Base-by-base conservation (phyloP, 441 rosid genomes). In the Gossypium trilobum region DNA sequence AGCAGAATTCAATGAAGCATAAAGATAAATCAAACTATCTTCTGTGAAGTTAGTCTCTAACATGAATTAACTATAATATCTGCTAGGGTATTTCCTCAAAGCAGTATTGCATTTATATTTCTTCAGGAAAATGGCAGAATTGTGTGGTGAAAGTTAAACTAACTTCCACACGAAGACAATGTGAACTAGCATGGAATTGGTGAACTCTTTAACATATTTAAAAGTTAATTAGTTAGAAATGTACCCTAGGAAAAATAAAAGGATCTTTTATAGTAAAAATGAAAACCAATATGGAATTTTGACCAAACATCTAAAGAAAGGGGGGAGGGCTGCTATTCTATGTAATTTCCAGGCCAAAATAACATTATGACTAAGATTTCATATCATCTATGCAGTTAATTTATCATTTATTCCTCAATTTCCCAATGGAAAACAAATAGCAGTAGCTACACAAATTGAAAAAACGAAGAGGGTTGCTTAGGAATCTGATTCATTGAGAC, bases 1-100 rank as follows among this genome's bases (percentile, higher is more conserved):
- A 39, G 16, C 14, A 9, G 20, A 36, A 19, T 36, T 62, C 50
- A 17, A 36, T 17, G 7, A 16, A 22, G 46, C 51, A 63, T 1
- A 63, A 39, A 25, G 29, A 63, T 10, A 64, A 36, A 13, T 64
- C 69, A 11, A 16, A 22, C 36, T 13, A 44, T 65, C 36, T 65
- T 65, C 33, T 2, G 4, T 22, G 54, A 46, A 65, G 13, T 19
- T 44, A 22, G 13, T 22, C 54, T 20, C 54, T 17, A 42, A 42
- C 54, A 20, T 4, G 50, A 62, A 1, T 63, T 39, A 36, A 39
- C 16, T 39, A 39, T 4, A 39, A 64, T 33, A 62, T 11, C 33
- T 2, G 31, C 56, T n/a, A 66, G 70, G 70, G 8, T 2, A 23
- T 66, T 66, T 46, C 56, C 70, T 46, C 56, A 66, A 22, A 66